A percentile compares a stretch with the other conserved stretches of the same genome.
Evolutionary conservation across 176 grass and related monocot species (phyloP).

Genomic region (Thinopyrum elongatum): DNA sequence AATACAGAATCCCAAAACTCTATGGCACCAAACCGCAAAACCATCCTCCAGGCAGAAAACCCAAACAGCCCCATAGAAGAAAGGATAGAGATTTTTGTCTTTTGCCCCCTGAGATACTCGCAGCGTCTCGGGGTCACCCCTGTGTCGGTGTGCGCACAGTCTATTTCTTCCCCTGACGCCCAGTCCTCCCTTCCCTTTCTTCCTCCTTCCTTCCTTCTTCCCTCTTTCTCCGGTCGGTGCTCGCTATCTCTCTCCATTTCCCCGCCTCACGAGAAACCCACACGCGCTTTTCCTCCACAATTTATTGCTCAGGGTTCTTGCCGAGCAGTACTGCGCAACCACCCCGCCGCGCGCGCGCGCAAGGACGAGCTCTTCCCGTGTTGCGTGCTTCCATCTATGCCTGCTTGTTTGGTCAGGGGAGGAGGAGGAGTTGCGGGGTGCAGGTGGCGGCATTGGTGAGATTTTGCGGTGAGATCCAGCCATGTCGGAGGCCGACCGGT

Average conservation of each 20-base stretch:
- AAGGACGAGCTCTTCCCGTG: conserved; percentile 38
- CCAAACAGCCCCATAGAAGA: conserved; percentile 12
- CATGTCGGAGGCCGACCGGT: conserved; percentile 47
- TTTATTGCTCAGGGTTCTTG: conserved; percentile 53
- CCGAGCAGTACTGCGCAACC: conserved; percentile 17
- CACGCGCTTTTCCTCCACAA: conserved; percentile 42
- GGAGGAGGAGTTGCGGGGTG: conserved; percentile 15
- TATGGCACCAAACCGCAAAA: background rate
- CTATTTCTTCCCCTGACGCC: conserved; percentile 38
- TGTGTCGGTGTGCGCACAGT: background rate
- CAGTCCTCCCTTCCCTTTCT: background rate
- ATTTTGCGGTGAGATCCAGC: conserved; percentile 19
- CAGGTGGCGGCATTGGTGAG: conserved; percentile 44
- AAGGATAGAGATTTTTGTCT: background rate
- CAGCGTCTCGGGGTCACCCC: background rate
- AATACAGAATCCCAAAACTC: conserved; percentile 4
- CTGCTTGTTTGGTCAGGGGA: conserved; percentile 44
- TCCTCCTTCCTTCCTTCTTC: conserved; percentile 22
- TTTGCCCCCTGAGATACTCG: background rate
- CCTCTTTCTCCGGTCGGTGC: conserved; percentile 19
- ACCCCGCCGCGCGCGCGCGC: conserved; percentile 18
- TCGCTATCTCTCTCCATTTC: conserved; percentile 23
- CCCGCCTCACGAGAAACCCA: conserved; percentile 50
- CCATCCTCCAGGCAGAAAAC: conserved; percentile 13
- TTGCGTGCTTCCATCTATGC: conserved; percentile 41